Base-by-base conservation (phyloP, 2,329 filamentous ascomycete species). In the Neoarthrinium moseri region DNA sequence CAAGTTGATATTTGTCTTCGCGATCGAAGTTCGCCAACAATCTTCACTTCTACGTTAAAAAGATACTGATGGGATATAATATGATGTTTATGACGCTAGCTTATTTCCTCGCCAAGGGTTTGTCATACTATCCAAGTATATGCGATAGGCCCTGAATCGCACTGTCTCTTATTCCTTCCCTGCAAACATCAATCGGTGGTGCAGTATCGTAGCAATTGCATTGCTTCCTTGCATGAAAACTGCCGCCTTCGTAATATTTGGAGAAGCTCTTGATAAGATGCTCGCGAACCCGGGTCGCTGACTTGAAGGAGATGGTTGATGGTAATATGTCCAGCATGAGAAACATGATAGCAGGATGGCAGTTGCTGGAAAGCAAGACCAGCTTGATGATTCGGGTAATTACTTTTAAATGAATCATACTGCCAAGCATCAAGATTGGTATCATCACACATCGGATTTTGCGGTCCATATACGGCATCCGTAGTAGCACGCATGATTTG, bases 261-360 rank as follows among this genome's bases (percentile, higher is more conserved):
- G 44, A 13, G 20, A 51, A 43, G 3, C 37, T 36, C 2, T 47
- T 27, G 7, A 45, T 22, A 13, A 50, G 29, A 22, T 20, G 10
- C 26, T 42, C 39, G 2, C 39, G 39, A 17, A 24, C 24, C 8
- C n/a, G 13, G 2, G 32, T n/a, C 5, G 39, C 39, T 42, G 39
- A 8, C 2, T 6, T 15, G 5, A 46, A 47, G 17, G 22, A 34
- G 34, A 51, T 42, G 26, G 10, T 24, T 20, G 13, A 44, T 4
- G 51, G 53, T 2, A 53, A 18, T 6, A 53, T 15, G 24, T 49
- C 47, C 26, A 55, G 36, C 45, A 49, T 49, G 23, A 53, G 48
- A 35, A 43, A 55, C 50, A 52, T 52, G 2, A 54, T 32, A 4
- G 52, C 30, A 17, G 50, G 48, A n/a, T 54, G 48, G n/a, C 43